Conservation (phyloP, 768 basidiomycete species). For the Lentinula edodes region DNA sequence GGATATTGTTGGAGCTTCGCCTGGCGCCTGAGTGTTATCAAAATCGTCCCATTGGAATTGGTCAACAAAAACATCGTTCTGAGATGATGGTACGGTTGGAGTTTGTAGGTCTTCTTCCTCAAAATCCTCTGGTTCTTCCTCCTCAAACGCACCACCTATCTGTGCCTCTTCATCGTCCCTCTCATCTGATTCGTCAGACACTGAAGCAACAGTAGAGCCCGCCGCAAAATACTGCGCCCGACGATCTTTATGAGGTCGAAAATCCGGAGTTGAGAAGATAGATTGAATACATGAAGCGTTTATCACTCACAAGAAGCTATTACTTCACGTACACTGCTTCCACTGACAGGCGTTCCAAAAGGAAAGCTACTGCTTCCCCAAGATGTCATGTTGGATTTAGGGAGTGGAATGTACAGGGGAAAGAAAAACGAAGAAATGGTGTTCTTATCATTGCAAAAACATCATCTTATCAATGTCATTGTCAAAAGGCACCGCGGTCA, state of each 20-base stretch:
- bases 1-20: neutral
- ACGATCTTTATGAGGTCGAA: slow-evolving; percentile 41
- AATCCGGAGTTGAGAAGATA: neutral
- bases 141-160: slow-evolving; percentile 9
- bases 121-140: slow-evolving; percentile 19
- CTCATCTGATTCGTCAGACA: slow-evolving; percentile 35
- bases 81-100: neutral
- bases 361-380: neutral
- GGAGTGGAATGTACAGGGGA: neutral
- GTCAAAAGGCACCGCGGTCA: neutral
- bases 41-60: slow-evolving; percentile 19
- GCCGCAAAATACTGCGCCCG: slow-evolving; percentile 64
- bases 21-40: slow-evolving; percentile 7
- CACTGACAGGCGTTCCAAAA: slow-evolving; percentile 25
- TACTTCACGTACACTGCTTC: slow-evolving; percentile 43
- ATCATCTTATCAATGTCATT: neutral
- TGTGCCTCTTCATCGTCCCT: slow-evolving; percentile 35
- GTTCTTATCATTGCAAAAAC: neutral
- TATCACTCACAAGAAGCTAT: slow-evolving; percentile 52
- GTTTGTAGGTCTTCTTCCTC: slow-evolving; percentile 13
- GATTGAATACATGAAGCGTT: neutral
- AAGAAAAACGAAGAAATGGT: neutral
- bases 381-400: neutral
- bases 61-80: slow-evolving; percentile 12
- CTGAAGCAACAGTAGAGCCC: slow-evolving; percentile 49